A percentile compares a stretch with the other conserved stretches of the same genome.
Conservation (phyloP, 2,329 filamentous ascomycete species). For the Penicillium aurantiogriseum region DNA sequence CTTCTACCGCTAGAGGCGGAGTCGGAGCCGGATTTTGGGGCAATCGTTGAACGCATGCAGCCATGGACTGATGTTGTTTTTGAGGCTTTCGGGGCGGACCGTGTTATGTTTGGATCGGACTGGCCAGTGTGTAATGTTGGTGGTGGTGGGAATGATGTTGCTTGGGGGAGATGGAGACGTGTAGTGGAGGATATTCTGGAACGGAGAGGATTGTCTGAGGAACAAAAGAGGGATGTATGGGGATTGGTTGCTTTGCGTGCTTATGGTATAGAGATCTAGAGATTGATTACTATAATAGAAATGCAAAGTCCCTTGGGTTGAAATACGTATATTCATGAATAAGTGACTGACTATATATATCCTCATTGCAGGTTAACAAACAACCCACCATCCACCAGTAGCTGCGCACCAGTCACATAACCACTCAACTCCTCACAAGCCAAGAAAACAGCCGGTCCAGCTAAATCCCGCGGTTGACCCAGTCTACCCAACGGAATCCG, state of each 20-base stretch:
- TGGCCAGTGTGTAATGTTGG: slow-evolving; percentile 87
- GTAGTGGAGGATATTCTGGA: slow-evolving; percentile 67
- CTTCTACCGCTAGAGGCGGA: slow-evolving; percentile 53
- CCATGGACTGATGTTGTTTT: slow-evolving; percentile 74
- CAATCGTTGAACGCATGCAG: slow-evolving; percentile 57
- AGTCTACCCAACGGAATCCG: slow-evolving; percentile 75
- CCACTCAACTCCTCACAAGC: slow-evolving; percentile 74
- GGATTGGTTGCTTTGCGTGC: slow-evolving; percentile 68
- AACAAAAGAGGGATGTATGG: slow-evolving; percentile 68
- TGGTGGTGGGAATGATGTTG: slow-evolving; percentile 53
- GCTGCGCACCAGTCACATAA: slow-evolving; percentile 78
- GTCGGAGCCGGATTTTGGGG: slow-evolving; percentile 19
- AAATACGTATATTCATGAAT: not conserved
- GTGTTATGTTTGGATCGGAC: slow-evolving; percentile 88
- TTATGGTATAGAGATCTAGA: slow-evolving; percentile 50
- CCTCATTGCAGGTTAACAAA: slow-evolving; percentile 81
- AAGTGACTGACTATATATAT: not conserved
- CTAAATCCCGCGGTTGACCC: slow-evolving; percentile 71
- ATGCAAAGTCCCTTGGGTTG: not conserved
- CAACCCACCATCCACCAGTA: slow-evolving; percentile 82
- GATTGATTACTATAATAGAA: not conserved
- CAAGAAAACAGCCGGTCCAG: slow-evolving; percentile 80
- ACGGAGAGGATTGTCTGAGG: slow-evolving; percentile 52
- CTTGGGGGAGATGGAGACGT: slow-evolving; percentile 74
- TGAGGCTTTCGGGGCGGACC: slow-evolving; percentile 65